These are phyloP conservation scores for Penicillium capsulatum DNA, from an alignment of 2,329 filamentous ascomycete genomes.

Conservation along the genomic window DNA sequence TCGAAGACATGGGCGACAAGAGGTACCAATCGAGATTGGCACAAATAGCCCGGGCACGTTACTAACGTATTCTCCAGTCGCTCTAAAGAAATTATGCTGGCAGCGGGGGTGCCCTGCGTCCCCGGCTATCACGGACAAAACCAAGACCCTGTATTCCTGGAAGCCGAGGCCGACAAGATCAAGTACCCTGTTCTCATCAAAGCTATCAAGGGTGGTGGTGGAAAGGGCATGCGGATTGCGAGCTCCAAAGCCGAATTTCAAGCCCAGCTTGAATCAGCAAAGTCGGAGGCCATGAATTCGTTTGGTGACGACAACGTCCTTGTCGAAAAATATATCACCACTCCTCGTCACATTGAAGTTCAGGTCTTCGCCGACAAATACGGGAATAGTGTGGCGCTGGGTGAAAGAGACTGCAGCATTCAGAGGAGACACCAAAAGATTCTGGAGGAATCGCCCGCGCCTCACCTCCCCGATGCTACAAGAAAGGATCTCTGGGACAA, in stretches of 20 bases:
- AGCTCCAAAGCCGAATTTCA: slow-evolving; percentile 55
- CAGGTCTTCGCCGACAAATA: slow-evolving; percentile 64
- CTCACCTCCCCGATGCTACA: slow-evolving; percentile 56
- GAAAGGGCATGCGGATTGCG: slow-evolving; percentile 68
- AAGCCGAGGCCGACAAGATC: slow-evolving; percentile 68
- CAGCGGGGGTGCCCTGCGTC: slow-evolving; percentile 91
- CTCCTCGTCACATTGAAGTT: slow-evolving; percentile 63
- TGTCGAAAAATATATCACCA: slow-evolving; percentile 65
- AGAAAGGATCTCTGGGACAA: slow-evolving; percentile 64
- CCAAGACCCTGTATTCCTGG: slow-evolving; percentile 62
- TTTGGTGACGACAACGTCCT: slow-evolving; percentile 65
- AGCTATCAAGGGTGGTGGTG: slow-evolving; percentile 61
- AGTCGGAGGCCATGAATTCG: slow-evolving; percentile 60
- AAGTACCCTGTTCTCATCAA: slow-evolving; percentile 63
- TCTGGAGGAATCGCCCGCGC: slow-evolving; percentile 62
- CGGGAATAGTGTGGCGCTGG: slow-evolving; percentile 60
- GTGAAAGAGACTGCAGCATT: slow-evolving; percentile 63
- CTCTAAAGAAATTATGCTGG: slow-evolving; percentile 94
- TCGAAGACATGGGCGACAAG: slow-evolving; percentile 85
- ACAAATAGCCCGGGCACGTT: no score
- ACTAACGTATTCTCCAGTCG: slow-evolving; percentile 47
- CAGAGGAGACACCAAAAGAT: slow-evolving; percentile 65
- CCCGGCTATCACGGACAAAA: slow-evolving; percentile 90
- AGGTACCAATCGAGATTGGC: no score
- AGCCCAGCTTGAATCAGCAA: slow-evolving; percentile 59